Evolutionary conservation across 1,284 basidiomycete species (phyloP).

Genomic region (Pyrrhoderma noxium): DNA sequence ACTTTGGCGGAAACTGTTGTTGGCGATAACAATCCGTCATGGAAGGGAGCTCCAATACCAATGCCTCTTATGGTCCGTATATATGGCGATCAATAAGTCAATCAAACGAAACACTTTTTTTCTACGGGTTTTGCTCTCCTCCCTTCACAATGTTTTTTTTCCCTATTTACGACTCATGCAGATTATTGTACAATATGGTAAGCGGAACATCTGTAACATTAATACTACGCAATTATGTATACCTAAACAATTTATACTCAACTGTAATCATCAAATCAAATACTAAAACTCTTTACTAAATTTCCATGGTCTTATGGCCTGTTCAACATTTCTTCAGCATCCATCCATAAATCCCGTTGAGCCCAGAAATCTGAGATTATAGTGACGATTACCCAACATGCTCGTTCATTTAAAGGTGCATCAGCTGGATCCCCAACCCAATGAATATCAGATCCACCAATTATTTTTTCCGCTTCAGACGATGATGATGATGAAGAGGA

Average conservation of each 20-base stretch:
- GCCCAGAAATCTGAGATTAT: slow-evolving; percentile 75
- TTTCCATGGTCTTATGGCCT: slow-evolving; percentile 2
- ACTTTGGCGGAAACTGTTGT: slow-evolving; percentile 17
- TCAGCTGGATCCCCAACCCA: slow-evolving; percentile 16
- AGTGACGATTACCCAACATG: slow-evolving; percentile 82
- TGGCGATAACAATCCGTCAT: slow-evolving; percentile 22
- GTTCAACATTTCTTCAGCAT: slow-evolving; percentile 45
- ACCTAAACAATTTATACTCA: background rate
- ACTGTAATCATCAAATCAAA: background rate
- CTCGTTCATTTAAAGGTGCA: slow-evolving; percentile 38
- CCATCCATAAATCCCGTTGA: slow-evolving; percentile 80
- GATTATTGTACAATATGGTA: background rate
- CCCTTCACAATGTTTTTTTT: background rate
- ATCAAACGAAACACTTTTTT: too few relatives aligned
- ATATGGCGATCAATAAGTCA: slow-evolving; percentile 7
- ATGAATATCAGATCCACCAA: background rate
- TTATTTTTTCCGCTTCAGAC: background rate
- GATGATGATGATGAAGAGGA: too few relatives aligned
- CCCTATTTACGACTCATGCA: background rate
- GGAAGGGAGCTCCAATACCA: slow-evolving; percentile 18
- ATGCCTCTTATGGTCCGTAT: slow-evolving; percentile 15
- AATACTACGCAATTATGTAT: slow-evolving; percentile 6
- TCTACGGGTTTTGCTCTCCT: too few relatives aligned
- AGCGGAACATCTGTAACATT: background rate
- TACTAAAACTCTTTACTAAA: background rate